Conservation (phyloP, 2,329 filamentous ascomycete genomes). For the Calycina herbarum region DNA sequence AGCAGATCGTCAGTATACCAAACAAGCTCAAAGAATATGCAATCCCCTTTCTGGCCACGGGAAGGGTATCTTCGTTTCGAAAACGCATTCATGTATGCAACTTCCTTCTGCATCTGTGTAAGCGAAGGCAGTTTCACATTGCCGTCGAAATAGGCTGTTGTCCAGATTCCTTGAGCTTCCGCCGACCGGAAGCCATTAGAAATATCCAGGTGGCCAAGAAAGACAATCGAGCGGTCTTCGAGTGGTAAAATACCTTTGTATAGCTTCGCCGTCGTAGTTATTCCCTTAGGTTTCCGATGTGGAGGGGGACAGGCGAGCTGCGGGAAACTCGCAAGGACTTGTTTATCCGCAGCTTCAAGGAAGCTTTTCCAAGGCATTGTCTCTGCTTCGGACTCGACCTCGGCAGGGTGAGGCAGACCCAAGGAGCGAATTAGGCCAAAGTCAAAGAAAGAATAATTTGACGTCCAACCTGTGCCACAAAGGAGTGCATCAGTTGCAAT, state of each 20-base stretch:
- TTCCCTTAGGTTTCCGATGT: background rate
- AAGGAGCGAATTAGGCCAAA: conserved; percentile 16
- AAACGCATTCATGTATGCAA: conserved; percentile 12
- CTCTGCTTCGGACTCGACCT: conserved; percentile 22
- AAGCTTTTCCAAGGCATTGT: conserved; percentile 29
- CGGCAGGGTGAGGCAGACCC: conserved; percentile 28
- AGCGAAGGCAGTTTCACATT: background rate
- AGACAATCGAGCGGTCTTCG: background rate
- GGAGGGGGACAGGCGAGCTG: background rate
- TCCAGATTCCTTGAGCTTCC: conserved; percentile 8
- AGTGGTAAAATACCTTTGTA: conserved; percentile 2
- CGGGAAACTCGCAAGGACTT: background rate
- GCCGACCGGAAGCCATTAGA: conserved; percentile 1
- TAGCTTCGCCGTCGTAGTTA: background rate
- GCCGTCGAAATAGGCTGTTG: conserved; percentile 7
- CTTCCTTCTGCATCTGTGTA: background rate
- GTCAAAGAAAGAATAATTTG: conserved; percentile 29
- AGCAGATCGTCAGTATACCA: background rate
- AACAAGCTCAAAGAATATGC: background rate
- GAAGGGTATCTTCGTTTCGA: conserved; percentile 9
- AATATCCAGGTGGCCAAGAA: background rate
- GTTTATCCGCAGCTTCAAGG: background rate
- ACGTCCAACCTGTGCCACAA: conserved; percentile 33
- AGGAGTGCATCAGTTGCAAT: conserved; percentile 30
- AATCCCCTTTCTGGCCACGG: background rate